These are phyloP conservation scores for Nicotiana tabacum DNA, from an alignment of 257 asterid genomes.

Conservation along the genomic window DNA sequence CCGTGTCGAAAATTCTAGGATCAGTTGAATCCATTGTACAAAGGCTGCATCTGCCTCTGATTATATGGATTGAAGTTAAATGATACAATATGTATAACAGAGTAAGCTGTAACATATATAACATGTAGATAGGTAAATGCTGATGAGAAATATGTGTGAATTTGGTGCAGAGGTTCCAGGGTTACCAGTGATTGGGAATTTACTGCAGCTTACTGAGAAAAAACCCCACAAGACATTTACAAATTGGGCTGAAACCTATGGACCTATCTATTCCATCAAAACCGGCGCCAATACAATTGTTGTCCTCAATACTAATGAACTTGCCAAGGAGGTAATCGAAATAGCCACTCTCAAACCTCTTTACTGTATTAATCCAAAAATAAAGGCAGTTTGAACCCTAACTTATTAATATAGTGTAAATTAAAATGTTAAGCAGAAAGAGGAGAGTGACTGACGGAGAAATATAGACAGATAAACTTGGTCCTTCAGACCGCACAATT, in stretches of 20 bases:
- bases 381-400: too few species aligned
- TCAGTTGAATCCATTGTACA: too few species aligned
- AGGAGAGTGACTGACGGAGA: neutral
- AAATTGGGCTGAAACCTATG: conserved; percentile 77
- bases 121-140: neutral
- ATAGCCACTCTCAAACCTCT: neutral
- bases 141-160: conserved; percentile 5
- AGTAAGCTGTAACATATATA: neutral
- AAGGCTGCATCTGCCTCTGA: neutral
- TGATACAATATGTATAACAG: too few species aligned
- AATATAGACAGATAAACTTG: neutral
- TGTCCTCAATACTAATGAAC: conserved; percentile 59
- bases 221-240: conserved; percentile 81
- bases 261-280: conserved; percentile 71
- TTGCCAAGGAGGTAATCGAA: conserved; percentile 69
- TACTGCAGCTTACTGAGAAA: conserved; percentile 80
- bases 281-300: conserved; percentile 62
- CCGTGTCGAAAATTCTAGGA: neutral
- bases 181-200: conserved; percentile 67
- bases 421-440: neutral
- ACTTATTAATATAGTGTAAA: neutral
- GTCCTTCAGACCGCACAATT: neutral
- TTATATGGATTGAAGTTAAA: too few species aligned
- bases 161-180: conserved; percentile 75
- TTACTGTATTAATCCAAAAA: neutral